Base-by-base conservation (phyloP, 1,139 yeast species). In the Saccharomycopsis hybrid region DNA sequence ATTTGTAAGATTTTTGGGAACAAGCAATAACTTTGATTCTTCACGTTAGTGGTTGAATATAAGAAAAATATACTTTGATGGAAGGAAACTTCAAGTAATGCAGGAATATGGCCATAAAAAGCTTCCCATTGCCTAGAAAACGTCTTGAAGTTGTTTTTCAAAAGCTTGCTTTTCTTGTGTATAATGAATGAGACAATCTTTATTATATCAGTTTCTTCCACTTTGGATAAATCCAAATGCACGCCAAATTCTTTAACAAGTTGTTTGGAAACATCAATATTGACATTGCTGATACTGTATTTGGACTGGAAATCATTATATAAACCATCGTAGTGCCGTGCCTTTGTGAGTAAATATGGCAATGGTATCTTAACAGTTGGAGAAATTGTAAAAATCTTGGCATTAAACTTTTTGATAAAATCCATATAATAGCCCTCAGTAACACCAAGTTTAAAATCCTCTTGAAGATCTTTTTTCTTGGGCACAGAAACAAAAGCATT, bases 11-110 rank as follows among this genome's bases (percentile, higher is more conserved):
- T 72, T 50, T 80, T 88, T 0, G 99, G 98, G 0, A 97, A 97
- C 46, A 82, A 72, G 61, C 98, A 94, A 0, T 97, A 97, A 0
- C 96, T 88, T 0, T 95, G 86, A 44, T 88, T 85, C 57, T 82
- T 85, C 11, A 82, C 78, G 3, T 95, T 86, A 0, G 90, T 92
- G 63, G 87, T 78, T 0, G 96, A 85, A 61, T 84, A 88, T 38
- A 92, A 69, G 13, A 89, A 77, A 13, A 86, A 79, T 33, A 92
- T 78, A 57, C 77, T 83, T 59, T 88, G 95, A 60, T 90, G 96
- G 50, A 74, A 72, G n/a, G 76, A 75, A 0, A 88, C 85, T 46
- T 80, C 82, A 50, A 82, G 54, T 70, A 73, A 1, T 78, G 76
- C 5, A 71, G 67, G 43, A 72, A 71, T 3, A 18, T 41, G 46